Conservation (phyloP, 352 stramenopile species). For the Phytophthora pluvialis region DNA sequence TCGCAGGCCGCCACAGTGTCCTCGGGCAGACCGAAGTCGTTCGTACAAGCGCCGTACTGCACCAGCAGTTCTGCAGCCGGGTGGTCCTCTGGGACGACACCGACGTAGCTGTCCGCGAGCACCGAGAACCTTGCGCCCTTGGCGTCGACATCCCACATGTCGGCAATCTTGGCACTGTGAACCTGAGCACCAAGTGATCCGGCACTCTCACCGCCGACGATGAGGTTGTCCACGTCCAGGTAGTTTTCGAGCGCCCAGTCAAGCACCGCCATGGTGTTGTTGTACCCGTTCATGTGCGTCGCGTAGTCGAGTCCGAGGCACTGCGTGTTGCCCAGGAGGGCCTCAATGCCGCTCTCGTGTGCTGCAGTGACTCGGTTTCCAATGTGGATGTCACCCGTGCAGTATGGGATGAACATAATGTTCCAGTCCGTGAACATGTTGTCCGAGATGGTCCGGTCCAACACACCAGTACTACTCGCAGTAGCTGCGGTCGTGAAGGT, state of each 20-base stretch:
- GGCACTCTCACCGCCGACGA: constrained; percentile 56
- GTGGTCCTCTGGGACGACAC: constrained; percentile 46
- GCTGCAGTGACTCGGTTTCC: constrained; percentile 39
- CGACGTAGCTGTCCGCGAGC: constrained; percentile 63
- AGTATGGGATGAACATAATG: constrained; percentile 77
- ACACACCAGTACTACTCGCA: constrained; percentile 48
- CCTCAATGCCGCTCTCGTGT: constrained; percentile 41
- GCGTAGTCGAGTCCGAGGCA: constrained; percentile 45
- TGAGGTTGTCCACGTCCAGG: constrained; percentile 55
- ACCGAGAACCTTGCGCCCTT: constrained; percentile 52
- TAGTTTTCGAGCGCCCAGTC: constrained; percentile 70
- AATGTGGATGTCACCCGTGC: constrained; percentile 71
- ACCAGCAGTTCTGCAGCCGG: constrained; percentile 47
- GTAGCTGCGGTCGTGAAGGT: constrained; percentile 55
- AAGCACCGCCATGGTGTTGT: constrained; percentile 66
- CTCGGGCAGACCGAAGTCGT: constrained; percentile 37
- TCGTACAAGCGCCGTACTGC: constrained; percentile 43
- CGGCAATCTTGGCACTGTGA: constrained; percentile 44
- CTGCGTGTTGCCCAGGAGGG: constrained; percentile 41
- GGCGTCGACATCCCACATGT: constrained; percentile 59
- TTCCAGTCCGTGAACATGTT: constrained; percentile 81
- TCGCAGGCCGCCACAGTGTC: constrained; percentile 54
- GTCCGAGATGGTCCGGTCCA: constrained; percentile 50
- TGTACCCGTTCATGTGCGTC: constrained; percentile 68
- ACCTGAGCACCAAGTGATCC: constrained; percentile 60